Evolutionary conservation across 805 yeast species (phyloP).

Genomic region (Phaffomyces antillensis): DNA sequence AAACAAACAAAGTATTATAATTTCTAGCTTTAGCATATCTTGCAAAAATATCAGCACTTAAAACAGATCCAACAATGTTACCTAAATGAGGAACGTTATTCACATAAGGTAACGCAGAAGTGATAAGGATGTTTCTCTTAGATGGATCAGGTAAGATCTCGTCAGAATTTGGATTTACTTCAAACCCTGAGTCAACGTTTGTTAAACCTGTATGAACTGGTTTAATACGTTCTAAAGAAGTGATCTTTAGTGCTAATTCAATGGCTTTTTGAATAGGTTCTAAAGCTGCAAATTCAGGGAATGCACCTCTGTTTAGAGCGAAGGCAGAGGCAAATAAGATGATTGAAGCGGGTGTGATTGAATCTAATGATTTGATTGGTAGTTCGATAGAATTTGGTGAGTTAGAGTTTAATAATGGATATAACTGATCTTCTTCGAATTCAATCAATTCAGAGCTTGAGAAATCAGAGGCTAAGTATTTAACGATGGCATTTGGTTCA

Average conservation of each 20-base stretch:
- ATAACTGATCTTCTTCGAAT: conserved; percentile 39
- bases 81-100: conserved; percentile 98
- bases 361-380: conserved; percentile 21
- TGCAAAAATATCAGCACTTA: conserved; percentile 89
- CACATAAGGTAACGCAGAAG: conserved; percentile 96
- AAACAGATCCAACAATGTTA: conserved; percentile 90
- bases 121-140: conserved; percentile 74
- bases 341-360: conserved; percentile 43
- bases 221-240: conserved; percentile 34
- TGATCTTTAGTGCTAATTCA: conserved; percentile 36
- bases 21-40: conserved; percentile 86
- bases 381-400: conserved; percentile 15
- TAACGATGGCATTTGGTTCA: conserved; percentile 66
- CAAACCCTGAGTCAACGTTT: conserved; percentile 22
- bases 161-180: conserved; percentile 20
- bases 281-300: conserved; percentile 22
- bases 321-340: conserved; percentile 54
- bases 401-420: conserved; percentile 29
- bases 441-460: conserved; percentile 26
- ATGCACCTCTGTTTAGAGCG: conserved; percentile 29
- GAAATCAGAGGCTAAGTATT: conserved; percentile 50
- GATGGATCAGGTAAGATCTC: conserved; percentile 52
- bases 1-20: conserved; percentile 75
- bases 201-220: conserved; percentile 36
- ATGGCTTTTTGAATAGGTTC: conserved; percentile 39